Percentiles rank a stretch among this genome's conserved stretches.
Evolutionary conservation across 2,329 filamentous ascomycete species (phyloP).

Genomic region (Thielaviopsis ethacetica): DNA sequence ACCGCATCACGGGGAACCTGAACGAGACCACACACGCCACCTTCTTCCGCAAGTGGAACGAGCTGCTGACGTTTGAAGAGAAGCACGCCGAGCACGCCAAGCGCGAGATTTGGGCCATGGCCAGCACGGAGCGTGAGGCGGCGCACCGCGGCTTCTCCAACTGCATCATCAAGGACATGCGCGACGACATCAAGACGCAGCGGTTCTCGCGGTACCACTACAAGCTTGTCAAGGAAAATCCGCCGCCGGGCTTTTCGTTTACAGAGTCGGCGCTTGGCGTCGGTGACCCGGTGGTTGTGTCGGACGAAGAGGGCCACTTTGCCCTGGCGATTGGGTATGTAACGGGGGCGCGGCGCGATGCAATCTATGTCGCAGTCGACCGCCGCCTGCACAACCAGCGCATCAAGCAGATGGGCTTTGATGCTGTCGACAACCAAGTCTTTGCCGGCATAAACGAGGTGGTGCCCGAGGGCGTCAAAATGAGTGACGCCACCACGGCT

Average conservation of each 20-base stretch:
- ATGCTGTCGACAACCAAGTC: conserved; percentile 61
- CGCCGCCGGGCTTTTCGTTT: conserved; percentile 56
- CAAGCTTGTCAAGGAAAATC: conserved; percentile 57
- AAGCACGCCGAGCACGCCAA: conserved; percentile 74
- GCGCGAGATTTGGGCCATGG: conserved; percentile 90
- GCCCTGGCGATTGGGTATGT: conserved; percentile 87
- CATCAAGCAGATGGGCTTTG: conserved; percentile 57
- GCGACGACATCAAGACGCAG: conserved; percentile 47
- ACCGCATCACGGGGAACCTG: conserved; percentile 65
- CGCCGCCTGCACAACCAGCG: conserved; percentile 75
- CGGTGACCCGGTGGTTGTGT: conserved; percentile 90
- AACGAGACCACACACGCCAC: conserved; percentile 48
- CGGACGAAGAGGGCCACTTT: conserved; percentile 89
- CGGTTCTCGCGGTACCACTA: conserved; percentile 91
- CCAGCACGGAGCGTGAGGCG: conserved; percentile 74
- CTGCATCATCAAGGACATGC: conserved; percentile 43
- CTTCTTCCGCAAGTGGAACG: conserved; percentile 93
- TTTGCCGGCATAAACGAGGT: conserved; percentile 91
- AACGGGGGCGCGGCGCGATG: conserved; percentile 54
- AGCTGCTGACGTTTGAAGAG: conserved; percentile 84
- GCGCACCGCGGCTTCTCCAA: conserved; percentile 80
- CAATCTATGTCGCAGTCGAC: conserved; percentile 81
- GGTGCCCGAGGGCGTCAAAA: conserved; percentile 12
- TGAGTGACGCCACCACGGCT: conserved; percentile 1
- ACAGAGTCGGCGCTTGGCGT: conserved; percentile 73